Evolutionary conservation across 2,329 filamentous ascomycete genomes (phyloP).

Genomic region (Trichophyton simii): DNA sequence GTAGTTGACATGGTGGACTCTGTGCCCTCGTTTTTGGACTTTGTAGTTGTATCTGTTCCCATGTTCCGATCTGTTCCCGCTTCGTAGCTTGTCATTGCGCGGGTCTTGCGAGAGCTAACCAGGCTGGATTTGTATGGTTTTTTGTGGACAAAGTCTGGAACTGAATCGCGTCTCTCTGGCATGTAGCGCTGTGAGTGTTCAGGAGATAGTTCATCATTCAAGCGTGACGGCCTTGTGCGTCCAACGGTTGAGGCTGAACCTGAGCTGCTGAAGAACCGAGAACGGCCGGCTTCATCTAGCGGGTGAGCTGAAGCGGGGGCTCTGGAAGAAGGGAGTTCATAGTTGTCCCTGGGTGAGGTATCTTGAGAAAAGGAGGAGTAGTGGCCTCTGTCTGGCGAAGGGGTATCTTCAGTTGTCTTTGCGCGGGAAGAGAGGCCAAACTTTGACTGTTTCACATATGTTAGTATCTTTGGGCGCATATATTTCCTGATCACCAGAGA

Average conservation of each 20-base stretch:
- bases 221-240: conserved; percentile 26
- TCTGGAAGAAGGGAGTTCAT: conserved; percentile 20
- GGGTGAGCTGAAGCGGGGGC: conserved; percentile 27
- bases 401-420: conserved; percentile 23
- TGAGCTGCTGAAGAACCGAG: conserved; percentile 25
- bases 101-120: conserved; percentile 17
- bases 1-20: conserved; percentile 82
- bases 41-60: conserved; percentile 18
- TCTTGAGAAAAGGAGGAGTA: conserved; percentile 26
- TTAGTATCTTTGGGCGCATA: background rate
- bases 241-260: conserved; percentile 24
- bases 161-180: conserved; percentile 10
- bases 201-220: conserved; percentile 25
- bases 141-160: conserved; percentile 15
- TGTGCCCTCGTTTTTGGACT: conserved; percentile 48
- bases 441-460: conserved; percentile 21
- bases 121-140: conserved; percentile 26
- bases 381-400: conserved; percentile 26
- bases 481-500: too few species aligned
- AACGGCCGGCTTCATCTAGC: conserved; percentile 25
- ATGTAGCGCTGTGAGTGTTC: conserved; percentile 19
- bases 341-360: conserved; percentile 21
- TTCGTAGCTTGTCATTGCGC: background rate
- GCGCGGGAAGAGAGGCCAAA: conserved; percentile 27
- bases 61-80: conserved; percentile 22